Evolutionary conservation across 2,329 filamentous ascomycete species (phyloP), one percentile per base, ranked within the genome.

Genomic region (Fusarium verrucosum): DNA sequence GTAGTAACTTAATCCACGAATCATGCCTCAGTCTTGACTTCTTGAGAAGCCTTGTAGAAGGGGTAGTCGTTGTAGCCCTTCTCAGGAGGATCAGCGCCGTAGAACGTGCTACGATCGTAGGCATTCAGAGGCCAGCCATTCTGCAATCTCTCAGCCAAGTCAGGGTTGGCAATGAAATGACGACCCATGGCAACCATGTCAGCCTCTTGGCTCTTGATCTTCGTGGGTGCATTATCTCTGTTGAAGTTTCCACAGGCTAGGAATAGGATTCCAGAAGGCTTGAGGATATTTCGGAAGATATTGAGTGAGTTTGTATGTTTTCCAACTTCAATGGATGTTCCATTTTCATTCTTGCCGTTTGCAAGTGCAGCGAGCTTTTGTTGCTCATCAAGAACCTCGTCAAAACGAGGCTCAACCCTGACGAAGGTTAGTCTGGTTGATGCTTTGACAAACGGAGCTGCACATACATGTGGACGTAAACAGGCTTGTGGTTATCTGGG

Each of bases 241-340:
- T 50, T 50, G 26, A 79, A 83, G 3, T 80, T 82, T 42, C 83
- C 82, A 2, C 81, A 80, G n/a, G 86, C 66, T 5, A 88, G 63
- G 26, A 87, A 82, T 5, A 71, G 63, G 30, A 82, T 73, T 2
- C 74, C 79, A 1, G 70, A 75, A 10, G 75, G 73, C 63, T 77
- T 72, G 5, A 83, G 69, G 10, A 77, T 76, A 1, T 74, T 58
- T 1, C 79, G 73, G 74, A 83, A 83, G 19, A 75, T 73, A 4
- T 74, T 75, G 33, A 83, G 55, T 0, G 70, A 68, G 76, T 80
- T 70, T 64, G 11, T 25, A 5, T 50, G 59, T 38, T 47, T 73
- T 52, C 55, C 41, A 19, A 16, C 20, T 25, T 50, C 26, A 16
- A 10, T 20, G 11, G 37, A 5, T 19, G 20, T 10, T 1, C 26